Conservation (phyloP, 108 stramenopile genomes). For the Licmophora abbreviata region DNA sequence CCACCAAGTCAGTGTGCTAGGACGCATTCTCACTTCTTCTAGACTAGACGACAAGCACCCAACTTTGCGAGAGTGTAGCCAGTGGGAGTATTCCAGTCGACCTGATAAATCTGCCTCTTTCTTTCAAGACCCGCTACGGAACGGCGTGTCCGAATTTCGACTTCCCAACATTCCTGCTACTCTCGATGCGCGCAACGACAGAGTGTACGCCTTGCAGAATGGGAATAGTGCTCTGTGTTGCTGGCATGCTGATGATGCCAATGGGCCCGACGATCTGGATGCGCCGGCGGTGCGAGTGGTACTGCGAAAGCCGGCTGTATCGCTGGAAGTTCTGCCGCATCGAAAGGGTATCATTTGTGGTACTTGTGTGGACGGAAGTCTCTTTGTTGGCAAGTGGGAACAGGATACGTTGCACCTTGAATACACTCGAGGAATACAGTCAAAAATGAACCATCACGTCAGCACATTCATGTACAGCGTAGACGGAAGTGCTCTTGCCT, state of each 20-base stretch:
- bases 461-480: no score
- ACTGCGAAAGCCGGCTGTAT: conserved; percentile 12
- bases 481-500: no score
- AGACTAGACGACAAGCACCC: background rate
- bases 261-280: conserved; percentile 23
- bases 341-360: conserved; percentile 23
- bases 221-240: conserved; percentile 16
- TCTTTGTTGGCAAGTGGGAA: conserved; percentile 16
- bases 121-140: conserved; percentile 4
- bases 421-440: no score
- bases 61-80: conserved; percentile 6
- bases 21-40: conserved; percentile 8
- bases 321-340: conserved; percentile 15
- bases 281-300: conserved; percentile 6
- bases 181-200: conserved; percentile 26
- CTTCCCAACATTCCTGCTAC: conserved; percentile 19
- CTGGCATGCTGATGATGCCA: conserved; percentile 16
- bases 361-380: conserved; percentile 15
- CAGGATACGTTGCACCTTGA: no score
- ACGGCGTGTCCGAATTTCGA: background rate
- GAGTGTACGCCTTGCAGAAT: conserved; percentile 27
- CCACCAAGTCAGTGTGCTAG: conserved; percentile 21
- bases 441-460: no score
- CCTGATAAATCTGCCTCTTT: conserved; percentile 20
- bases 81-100: conserved; percentile 19